phyloP scores from a whole-genome alignment of 441 rosid genomes.

The Syzygium malaccense region DNA sequence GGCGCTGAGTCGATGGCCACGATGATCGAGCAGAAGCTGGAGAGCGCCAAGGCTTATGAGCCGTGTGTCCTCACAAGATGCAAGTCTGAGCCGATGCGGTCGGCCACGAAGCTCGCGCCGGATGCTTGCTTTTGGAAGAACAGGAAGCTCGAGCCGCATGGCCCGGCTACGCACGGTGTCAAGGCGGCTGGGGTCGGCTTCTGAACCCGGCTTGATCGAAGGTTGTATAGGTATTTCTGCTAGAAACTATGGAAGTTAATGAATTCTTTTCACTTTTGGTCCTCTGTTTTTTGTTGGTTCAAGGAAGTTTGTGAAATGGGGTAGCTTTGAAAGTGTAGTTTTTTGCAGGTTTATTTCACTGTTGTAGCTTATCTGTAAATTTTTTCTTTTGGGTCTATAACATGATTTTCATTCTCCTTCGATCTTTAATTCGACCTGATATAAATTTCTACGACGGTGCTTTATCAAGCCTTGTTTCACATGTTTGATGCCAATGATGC shows the following conservation, averaged over 20 bases:
- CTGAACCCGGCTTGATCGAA: slow-evolving; percentile 11
- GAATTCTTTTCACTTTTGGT: not conserved
- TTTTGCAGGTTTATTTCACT: not conserved
- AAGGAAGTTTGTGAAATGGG: not conserved
- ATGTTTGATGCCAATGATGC: not conserved
- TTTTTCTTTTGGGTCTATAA: not conserved
- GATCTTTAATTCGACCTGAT: not conserved
- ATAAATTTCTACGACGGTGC: not conserved
- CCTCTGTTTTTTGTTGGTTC: not conserved
- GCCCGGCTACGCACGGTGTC: slow-evolving; percentile 48
- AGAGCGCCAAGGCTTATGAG: slow-evolving; percentile 46
- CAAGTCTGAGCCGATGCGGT: slow-evolving; percentile 86
- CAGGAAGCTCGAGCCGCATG: slow-evolving; percentile 74
- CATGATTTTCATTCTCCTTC: not conserved
- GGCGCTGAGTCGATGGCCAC: slow-evolving; percentile 33
- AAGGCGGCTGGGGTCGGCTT: slow-evolving; percentile 74
- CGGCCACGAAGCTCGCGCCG: slow-evolving; percentile 51
- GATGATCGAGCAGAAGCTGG: slow-evolving; percentile 47
- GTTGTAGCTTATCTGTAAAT: not conserved
- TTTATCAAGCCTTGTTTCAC: not conserved
- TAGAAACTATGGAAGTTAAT: not conserved
- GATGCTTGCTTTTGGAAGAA: slow-evolving; percentile 88
- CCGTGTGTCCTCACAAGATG: slow-evolving; percentile 73
- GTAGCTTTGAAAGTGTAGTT: not conserved
- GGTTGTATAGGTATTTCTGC: not conserved